Conservation (phyloP, 352 stramenopile species). For the Hyaloperonospora arabidopsidis region DNA sequence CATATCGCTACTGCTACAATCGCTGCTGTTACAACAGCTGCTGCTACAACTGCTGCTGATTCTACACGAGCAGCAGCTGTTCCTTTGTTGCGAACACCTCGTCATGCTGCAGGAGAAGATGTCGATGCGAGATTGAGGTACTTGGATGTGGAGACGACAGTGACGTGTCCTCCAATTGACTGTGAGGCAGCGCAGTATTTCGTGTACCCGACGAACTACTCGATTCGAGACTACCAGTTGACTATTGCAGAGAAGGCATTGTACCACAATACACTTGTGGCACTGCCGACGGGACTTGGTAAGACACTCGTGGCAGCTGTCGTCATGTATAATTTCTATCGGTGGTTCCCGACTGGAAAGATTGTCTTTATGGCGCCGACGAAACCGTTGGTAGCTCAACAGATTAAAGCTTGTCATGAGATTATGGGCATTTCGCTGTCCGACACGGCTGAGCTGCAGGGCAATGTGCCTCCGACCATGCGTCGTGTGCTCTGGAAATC, state of each 20-base stretch:
- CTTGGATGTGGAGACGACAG: constrained; percentile 31
- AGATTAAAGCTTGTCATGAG: constrained; percentile 94
- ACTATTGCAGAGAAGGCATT: constrained; percentile 90
- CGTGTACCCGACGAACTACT: constrained; percentile 88
- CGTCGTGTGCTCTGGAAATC: constrained; percentile 86
- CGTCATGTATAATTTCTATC: constrained; percentile 99
- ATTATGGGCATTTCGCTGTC: constrained; percentile 90
- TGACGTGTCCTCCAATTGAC: constrained; percentile 50
- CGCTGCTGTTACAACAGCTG: too few species aligned
- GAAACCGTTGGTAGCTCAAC: constrained; percentile 95
- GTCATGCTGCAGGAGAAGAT: constrained; percentile 45
- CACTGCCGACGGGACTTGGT: constrained; percentile 97
- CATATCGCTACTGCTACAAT: background rate
- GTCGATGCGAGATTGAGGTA: constrained; percentile 48
- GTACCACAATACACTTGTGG: constrained; percentile 97
- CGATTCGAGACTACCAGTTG: constrained; percentile 92
- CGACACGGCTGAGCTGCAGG: constrained; percentile 81
- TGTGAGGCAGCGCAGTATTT: constrained; percentile 54
- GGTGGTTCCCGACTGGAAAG: constrained; percentile 93
- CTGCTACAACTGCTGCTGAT: background rate
- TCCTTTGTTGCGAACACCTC: constrained; percentile 12
- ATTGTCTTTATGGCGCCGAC: constrained; percentile 98
- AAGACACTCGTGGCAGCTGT: constrained; percentile 99
- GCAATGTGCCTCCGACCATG: constrained; percentile 56
- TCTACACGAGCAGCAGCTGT: background rate